phyloP scores from a whole-genome alignment of 2,329 filamentous ascomycete genomes.

The Stenocarpella maydis region DNA sequence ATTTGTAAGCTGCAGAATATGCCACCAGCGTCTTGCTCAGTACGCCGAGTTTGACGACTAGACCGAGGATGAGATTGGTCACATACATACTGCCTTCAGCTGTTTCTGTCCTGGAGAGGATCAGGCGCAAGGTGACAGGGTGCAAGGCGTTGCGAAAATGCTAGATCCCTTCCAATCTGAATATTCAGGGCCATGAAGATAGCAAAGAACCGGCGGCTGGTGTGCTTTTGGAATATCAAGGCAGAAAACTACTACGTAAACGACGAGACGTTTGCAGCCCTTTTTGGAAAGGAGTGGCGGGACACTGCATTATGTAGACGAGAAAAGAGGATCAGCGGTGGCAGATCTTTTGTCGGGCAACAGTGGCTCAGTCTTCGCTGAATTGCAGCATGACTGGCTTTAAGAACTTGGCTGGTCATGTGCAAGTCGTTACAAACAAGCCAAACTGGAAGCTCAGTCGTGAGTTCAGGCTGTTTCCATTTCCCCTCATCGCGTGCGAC shows the following conservation, averaged over 20 bases:
- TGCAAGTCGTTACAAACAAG: neutral
- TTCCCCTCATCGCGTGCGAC: neutral
- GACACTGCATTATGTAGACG: neutral
- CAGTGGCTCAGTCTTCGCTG: neutral
- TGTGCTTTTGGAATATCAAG: neutral
- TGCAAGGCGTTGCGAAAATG: neutral
- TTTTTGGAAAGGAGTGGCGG: neutral
- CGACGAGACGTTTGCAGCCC: neutral
- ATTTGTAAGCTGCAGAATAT: slow-evolving; percentile 1
- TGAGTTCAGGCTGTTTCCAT: neutral
- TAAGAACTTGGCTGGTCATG: neutral
- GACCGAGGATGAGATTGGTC: neutral
- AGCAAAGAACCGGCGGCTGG: neutral
- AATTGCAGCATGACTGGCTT: neutral
- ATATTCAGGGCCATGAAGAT: neutral
- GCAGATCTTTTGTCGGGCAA: neutral
- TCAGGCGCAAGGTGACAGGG: too few relatives aligned
- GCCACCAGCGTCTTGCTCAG: neutral
- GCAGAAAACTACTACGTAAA: neutral
- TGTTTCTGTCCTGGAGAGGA: neutral
- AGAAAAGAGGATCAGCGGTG: neutral
- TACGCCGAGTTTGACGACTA: neutral
- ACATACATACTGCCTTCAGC: neutral
- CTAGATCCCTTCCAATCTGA: too few relatives aligned
- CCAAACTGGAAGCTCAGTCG: neutral